Percentiles rank a stretch among this genome's conserved stretches.
These are phyloP conservation scores for Pseudopithomyces maydicus DNA, from an alignment of 2,329 filamentous ascomycete genomes.

Conservation along the genomic window DNA sequence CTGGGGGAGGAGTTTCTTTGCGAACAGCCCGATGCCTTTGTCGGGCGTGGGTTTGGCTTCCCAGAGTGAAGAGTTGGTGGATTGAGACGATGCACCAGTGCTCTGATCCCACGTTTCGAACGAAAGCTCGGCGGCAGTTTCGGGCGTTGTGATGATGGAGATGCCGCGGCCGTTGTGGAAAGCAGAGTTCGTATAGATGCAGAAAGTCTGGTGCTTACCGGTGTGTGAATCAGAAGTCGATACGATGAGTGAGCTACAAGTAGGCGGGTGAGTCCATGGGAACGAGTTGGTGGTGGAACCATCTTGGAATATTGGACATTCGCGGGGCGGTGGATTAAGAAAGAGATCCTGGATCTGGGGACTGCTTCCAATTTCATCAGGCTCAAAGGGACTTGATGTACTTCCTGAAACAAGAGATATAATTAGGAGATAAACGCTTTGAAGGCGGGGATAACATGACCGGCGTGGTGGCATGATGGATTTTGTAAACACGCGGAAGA, in stretches of 20 bases:
- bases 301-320: conserved; percentile 29
- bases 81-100: background rate
- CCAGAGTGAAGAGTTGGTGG: conserved; percentile 8
- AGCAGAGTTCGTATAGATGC: conserved; percentile 31
- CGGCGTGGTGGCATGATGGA: too few species aligned
- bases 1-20: conserved; percentile 25
- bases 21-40: conserved; percentile 34
- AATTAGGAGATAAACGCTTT: background rate
- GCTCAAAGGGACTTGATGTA: background rate
- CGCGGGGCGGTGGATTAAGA: conserved; percentile 16
- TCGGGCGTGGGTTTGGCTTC: conserved; percentile 25
- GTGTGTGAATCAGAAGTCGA: conserved; percentile 12
- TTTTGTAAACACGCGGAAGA: background rate
- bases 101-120: conserved; percentile 11
- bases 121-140: conserved; percentile 26
- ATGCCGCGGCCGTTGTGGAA: conserved; percentile 36
- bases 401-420: background rate
- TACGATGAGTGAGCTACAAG: conserved; percentile 24
- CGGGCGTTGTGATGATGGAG: conserved; percentile 34
- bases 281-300: conserved; percentile 30
- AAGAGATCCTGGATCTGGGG: conserved; percentile 25
- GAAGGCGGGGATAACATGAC: background rate
- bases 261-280: conserved; percentile 35
- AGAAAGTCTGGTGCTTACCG: conserved; percentile 20
- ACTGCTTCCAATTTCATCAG: conserved; percentile 19